phyloP scores from a whole-genome alignment of 2,329 filamentous ascomycete genomes.

The Aspergillus niger region DNA sequence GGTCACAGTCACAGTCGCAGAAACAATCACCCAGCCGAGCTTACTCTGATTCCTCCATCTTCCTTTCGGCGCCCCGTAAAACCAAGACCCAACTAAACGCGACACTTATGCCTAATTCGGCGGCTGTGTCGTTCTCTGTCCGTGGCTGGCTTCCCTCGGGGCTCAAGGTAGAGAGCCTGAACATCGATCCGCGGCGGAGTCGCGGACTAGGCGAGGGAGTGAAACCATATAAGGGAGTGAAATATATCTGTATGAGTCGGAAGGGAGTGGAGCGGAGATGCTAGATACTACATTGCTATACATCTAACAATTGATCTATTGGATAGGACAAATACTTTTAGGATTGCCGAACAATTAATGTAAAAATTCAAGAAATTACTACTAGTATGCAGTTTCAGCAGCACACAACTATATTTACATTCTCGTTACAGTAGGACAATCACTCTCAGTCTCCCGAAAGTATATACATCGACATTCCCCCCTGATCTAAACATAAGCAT shows the following conservation, averaged over 20 bases:
- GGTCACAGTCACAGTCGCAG: slow-evolving; percentile 23
- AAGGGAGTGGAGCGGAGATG: slow-evolving; percentile 53
- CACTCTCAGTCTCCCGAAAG: background rate
- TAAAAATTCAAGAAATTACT: no score
- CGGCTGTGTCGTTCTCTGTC: slow-evolving; percentile 65
- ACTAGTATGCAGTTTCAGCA: no score
- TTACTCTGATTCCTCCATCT: slow-evolving; percentile 16
- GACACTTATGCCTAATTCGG: slow-evolving; percentile 77
- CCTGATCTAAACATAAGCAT: slow-evolving; percentile 41
- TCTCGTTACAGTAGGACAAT: no score
- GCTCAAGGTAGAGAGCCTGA: slow-evolving; percentile 63
- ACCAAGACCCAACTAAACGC: slow-evolving; percentile 65
- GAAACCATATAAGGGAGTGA: slow-evolving; percentile 96
- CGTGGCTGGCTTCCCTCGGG: slow-evolving; percentile 67
- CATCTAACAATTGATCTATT: slow-evolving; percentile 2
- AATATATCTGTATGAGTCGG: slow-evolving; percentile 78
- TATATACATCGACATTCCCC: background rate
- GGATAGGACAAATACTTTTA: background rate
- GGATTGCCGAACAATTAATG: background rate
- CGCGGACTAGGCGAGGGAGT: slow-evolving; percentile 82
- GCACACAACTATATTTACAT: no score
- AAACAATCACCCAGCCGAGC: slow-evolving; percentile 11
- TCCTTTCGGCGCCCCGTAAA: slow-evolving; percentile 32
- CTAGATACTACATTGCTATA: slow-evolving; percentile 5
- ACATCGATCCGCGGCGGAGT: slow-evolving; percentile 74